phyloP scores from a whole-genome alignment of 805 yeast species.

The Kodamaea sagamina region DNA sequence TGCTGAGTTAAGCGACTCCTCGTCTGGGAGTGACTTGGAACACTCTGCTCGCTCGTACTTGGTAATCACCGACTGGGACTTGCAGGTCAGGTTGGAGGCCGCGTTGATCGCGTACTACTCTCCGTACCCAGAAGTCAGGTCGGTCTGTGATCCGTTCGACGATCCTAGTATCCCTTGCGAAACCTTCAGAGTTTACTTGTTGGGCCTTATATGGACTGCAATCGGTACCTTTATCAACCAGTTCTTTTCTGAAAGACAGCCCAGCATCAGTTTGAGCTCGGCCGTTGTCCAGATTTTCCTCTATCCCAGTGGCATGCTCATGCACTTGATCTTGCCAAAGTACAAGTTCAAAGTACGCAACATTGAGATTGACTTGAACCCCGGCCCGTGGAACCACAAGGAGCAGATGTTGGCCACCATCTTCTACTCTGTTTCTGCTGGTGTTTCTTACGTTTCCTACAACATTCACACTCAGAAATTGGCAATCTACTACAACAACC shows the following conservation, averaged over 20 bases:
- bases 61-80: slow-evolving; percentile 25
- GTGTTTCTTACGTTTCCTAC: slow-evolving; percentile 22
- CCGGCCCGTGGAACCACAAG: slow-evolving; percentile 65
- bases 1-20: slow-evolving; percentile 1
- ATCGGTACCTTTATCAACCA: slow-evolving; percentile 57
- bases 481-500: slow-evolving; percentile 22
- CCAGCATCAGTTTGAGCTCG: slow-evolving; percentile 46
- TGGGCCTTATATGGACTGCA: slow-evolving; percentile 54
- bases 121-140: slow-evolving; percentile 66
- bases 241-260: slow-evolving; percentile 56
- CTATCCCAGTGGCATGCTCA: slow-evolving; percentile 46
- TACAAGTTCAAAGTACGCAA: slow-evolving; percentile 29
- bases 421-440: slow-evolving; percentile 37
- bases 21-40: not conserved
- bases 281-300: slow-evolving; percentile 49
- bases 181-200: slow-evolving; percentile 55
- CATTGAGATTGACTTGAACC: slow-evolving; percentile 47
- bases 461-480: slow-evolving; percentile 17
- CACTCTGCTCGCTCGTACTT: slow-evolving; percentile 1
- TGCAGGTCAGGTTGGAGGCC: slow-evolving; percentile 43
- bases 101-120: slow-evolving; percentile 45
- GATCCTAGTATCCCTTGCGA: slow-evolving; percentile 51
- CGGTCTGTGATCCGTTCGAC: slow-evolving; percentile 59
- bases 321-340: slow-evolving; percentile 37
- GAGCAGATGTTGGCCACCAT: slow-evolving; percentile 67